These are phyloP conservation scores for Sporothrix brunneoviolacea DNA, from an alignment of 2,329 filamentous ascomycete genomes.

Conservation along the genomic window DNA sequence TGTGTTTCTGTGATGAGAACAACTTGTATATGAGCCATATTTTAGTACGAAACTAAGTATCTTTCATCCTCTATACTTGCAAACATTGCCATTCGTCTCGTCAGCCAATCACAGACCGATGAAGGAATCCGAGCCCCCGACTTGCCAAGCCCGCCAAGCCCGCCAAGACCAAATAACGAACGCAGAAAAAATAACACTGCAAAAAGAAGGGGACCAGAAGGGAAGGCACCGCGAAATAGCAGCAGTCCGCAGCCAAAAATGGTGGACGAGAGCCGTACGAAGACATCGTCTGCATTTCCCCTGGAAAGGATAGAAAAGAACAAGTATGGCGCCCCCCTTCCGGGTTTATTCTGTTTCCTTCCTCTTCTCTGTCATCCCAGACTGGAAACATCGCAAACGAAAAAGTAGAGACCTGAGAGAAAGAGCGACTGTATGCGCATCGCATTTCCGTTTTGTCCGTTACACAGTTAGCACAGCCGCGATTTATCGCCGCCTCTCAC, in stretches of 20 bases:
- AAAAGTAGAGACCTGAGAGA: too few relatives aligned
- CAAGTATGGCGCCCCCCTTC: constrained; percentile 6
- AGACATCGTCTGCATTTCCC: constrained; percentile 5
- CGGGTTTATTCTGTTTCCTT: neutral
- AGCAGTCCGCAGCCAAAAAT: neutral
- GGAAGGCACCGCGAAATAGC: neutral
- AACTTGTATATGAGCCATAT: neutral
- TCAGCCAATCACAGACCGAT: constrained; percentile 7
- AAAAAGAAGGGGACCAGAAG: constrained; percentile 1
- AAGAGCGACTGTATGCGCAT: too few relatives aligned
- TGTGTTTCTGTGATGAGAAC: neutral
- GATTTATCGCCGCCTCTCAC: too few relatives aligned
- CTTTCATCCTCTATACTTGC: neutral
- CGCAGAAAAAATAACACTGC: constrained; percentile 8
- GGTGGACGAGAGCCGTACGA: neutral
- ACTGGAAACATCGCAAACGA: too few relatives aligned
- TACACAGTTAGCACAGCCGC: too few relatives aligned
- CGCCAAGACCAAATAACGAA: constrained; percentile 15
- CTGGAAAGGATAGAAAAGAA: constrained; percentile 11
- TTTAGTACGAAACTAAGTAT: neutral
- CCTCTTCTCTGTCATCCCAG: neutral
- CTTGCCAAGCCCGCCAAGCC: constrained; percentile 18
- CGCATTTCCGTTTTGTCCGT: too few relatives aligned
- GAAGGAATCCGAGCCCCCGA: constrained; percentile 9
- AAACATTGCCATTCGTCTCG: too few relatives aligned